Base-by-base conservation (phyloP, 192 early-diverging fungal species). In the Nowakowskiella sp. region DNA sequence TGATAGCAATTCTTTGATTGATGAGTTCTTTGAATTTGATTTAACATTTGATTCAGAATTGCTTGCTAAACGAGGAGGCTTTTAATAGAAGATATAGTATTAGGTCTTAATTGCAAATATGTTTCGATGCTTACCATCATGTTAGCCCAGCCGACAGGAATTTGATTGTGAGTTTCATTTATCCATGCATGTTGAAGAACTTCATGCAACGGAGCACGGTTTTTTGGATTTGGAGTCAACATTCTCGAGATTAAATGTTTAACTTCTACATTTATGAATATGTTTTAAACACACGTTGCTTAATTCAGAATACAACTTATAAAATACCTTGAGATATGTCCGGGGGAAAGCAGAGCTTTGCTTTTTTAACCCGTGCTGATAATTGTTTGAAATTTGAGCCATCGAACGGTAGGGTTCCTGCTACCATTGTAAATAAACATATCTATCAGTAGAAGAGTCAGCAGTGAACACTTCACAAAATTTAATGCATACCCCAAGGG, bases 391-490 rank as follows among this genome's bases (percentile, higher is more conserved):
- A 70, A 27, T 31, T 24, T n/a, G 26, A 23, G 5, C 51, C 60
- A 25, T 70, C 68, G 60, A 70, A 70, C 21, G 68, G 68, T 10
- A 70, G 56, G 2, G 31, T 32, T 1, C 59, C 58, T 6, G 56
- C 53, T 2, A 39, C 61, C 55, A 65, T 62, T 9, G 60, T 64
- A 55, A 50, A 70, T 2, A 71, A 33, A 30, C 64, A 66, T 9
- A 71, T 61, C 28, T 58, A 6, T 6, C 9, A 26, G 42, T 31
- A 58, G 55, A 6, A 26, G 29, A 19, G 13, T 6, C 36, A 39
- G 36, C 19, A 19, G 36, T 19, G 19, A 39, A 39, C 13, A 39
- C 13, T 13, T 39, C 13, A 13, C 19, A 13, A 13, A 19, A 13
- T 13, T 13, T 19, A 39, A 39, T n/a, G n/a, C 36, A 13, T 58